Percentiles rank a stretch among this genome's conserved stretches.
Evolutionary conservation across 495 filamentous ascomycete genomes (phyloP).

Genomic region (Platismatia glauca): DNA sequence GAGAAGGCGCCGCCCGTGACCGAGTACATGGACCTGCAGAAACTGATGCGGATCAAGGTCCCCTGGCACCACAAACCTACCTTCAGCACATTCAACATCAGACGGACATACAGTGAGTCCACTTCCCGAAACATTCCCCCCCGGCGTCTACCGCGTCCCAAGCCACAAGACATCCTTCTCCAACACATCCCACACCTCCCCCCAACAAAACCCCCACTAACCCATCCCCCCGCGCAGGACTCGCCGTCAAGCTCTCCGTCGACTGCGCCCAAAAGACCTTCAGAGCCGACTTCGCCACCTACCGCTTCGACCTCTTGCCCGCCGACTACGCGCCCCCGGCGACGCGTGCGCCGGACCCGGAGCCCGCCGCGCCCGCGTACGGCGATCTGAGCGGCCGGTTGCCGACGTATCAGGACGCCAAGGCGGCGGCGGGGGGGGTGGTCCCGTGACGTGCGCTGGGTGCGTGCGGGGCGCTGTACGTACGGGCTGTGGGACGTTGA

Average conservation of each 20-base stretch:
- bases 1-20: conserved; percentile 6
- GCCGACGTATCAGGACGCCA: conserved; percentile 5
- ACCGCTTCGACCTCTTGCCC: conserved; percentile 3
- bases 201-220: too few species aligned
- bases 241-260: conserved; percentile 6
- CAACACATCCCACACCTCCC: too few species aligned
- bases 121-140: too few species aligned
- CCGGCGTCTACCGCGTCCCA: too few species aligned
- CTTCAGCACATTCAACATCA: conserved; percentile 12
- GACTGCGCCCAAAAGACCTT: conserved; percentile 11
- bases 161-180: too few species aligned
- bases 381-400: not conserved
- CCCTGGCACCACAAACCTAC: not conserved
- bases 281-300: not conserved
- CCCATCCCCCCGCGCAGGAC: not conserved
- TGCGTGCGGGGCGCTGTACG: not conserved
- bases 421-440: not conserved
- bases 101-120: conserved; percentile 7
- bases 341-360: not conserved
- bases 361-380: conserved; percentile 8
- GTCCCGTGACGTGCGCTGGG: not conserved
- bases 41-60: not conserved
- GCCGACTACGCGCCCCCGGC: not conserved
- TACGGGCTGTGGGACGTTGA: too few species aligned
- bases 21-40: conserved; percentile 7